These are phyloP conservation scores for Xylaria sp. DNA, from an alignment of 2,329 filamentous ascomycete species.

Conservation along the genomic window DNA sequence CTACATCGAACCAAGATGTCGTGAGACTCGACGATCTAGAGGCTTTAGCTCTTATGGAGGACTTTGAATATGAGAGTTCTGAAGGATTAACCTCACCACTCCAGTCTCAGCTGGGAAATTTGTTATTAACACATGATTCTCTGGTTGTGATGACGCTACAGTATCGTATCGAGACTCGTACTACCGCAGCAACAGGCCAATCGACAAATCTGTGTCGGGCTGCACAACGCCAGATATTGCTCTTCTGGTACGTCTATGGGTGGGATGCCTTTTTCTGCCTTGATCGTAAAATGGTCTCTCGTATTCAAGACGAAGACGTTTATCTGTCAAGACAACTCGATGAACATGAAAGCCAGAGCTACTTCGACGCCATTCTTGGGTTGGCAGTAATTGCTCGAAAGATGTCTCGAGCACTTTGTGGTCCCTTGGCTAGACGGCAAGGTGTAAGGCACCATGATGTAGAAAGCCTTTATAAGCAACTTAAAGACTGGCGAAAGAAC, in stretches of 20 bases:
- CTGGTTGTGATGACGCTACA: slow-evolving; percentile 31
- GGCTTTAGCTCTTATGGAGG: slow-evolving; percentile 31
- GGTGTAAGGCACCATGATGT: slow-evolving; percentile 26
- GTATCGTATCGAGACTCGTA: slow-evolving; percentile 27
- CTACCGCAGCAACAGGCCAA: slow-evolving; percentile 1
- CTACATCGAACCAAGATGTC: neutral
- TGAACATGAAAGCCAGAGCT: slow-evolving; percentile 23
- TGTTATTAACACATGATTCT: slow-evolving; percentile 33
- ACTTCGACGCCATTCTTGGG: slow-evolving; percentile 31
- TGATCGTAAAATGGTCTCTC: slow-evolving; percentile 28
- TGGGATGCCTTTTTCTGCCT: slow-evolving; percentile 29
- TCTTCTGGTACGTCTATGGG: slow-evolving; percentile 32
- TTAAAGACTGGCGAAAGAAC: slow-evolving; percentile 30
- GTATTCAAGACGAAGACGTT: slow-evolving; percentile 31
- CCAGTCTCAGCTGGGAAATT: slow-evolving; percentile 22
- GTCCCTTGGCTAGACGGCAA: slow-evolving; percentile 20
- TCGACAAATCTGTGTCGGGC: slow-evolving; percentile 18
- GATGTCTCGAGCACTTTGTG: slow-evolving; percentile 25
- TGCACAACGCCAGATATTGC: slow-evolving; percentile 21
- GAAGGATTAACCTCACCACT: slow-evolving; percentile 18
- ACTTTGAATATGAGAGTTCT: slow-evolving; percentile 27
- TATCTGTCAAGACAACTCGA: slow-evolving; percentile 11
- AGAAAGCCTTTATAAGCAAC: slow-evolving; percentile 25
- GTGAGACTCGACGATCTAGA: slow-evolving; percentile 35
- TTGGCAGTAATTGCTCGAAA: slow-evolving; percentile 27